phyloP scores from a whole-genome alignment of 257 asterid genomes.

The Solanum peruvianum region DNA sequence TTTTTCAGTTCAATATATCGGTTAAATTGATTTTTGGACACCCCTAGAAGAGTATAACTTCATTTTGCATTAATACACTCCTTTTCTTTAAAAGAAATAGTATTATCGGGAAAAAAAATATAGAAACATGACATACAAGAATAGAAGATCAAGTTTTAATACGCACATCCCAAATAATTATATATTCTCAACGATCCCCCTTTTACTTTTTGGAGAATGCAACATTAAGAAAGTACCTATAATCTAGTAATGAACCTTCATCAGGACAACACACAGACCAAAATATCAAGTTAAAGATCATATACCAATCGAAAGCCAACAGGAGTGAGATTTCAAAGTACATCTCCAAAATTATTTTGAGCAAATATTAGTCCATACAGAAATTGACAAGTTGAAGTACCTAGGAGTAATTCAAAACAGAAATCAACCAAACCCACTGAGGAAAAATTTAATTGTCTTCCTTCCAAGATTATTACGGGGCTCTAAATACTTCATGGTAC shows the following conservation, averaged over 20 bases:
- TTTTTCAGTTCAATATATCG: too few relatives aligned
- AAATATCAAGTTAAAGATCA: not conserved
- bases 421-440: not conserved
- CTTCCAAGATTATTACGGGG: conserved; percentile 22
- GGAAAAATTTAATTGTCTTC: conserved; percentile 5
- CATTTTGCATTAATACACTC: too few relatives aligned
- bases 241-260: not conserved
- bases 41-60: too few relatives aligned
- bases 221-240: not conserved
- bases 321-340: not conserved
- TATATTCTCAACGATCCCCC: not conserved
- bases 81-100: too few relatives aligned
- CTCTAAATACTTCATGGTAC: conserved; percentile 9
- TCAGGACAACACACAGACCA: not conserved
- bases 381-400: not conserved
- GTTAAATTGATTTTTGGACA: too few relatives aligned
- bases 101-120: too few relatives aligned
- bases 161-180: too few relatives aligned
- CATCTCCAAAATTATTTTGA: not conserved
- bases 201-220: not conserved
- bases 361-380: not conserved
- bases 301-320: not conserved
- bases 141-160: not conserved
- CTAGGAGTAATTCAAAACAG: not conserved
- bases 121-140: not conserved